phyloP scores from a whole-genome alignment of 805 yeast species.

The Grigorovia jiainica region DNA sequence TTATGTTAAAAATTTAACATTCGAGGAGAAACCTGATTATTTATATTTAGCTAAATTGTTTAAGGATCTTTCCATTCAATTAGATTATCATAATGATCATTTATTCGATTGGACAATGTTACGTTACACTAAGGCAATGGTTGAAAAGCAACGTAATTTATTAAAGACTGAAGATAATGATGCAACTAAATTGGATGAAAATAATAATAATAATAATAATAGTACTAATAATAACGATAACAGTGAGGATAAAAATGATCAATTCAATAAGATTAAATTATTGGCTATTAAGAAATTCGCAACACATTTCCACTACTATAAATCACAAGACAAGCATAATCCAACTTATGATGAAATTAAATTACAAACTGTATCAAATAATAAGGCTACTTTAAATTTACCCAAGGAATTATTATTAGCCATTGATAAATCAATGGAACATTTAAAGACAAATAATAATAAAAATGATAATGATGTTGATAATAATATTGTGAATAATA shows the following conservation, averaged over 20 bases:
- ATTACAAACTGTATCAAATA: conserved; percentile 22
- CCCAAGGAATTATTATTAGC: conserved; percentile 24
- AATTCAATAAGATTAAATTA: conserved; percentile 27
- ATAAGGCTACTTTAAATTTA: conserved; percentile 18
- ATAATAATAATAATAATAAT: background rate
- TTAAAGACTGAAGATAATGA: conserved; percentile 2
- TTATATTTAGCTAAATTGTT: conserved; percentile 77
- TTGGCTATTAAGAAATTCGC: conserved; percentile 29
- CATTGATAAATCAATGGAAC: conserved; percentile 26
- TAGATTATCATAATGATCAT: conserved; percentile 86
- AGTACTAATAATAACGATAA: background rate
- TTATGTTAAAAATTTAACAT: conserved; percentile 81
- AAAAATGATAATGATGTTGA: background rate
- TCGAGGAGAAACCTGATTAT: conserved; percentile 96
- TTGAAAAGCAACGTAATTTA: conserved; percentile 20
- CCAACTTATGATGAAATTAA: conserved; percentile 30
- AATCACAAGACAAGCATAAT: conserved; percentile 23
- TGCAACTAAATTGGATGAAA: background rate
- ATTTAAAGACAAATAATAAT: conserved; percentile 11
- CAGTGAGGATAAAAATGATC: conserved; percentile 19
- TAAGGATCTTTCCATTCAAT: conserved; percentile 79
- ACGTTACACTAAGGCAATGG: conserved; percentile 28
- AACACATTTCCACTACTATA: conserved; percentile 30
- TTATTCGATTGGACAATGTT: conserved; percentile 91
- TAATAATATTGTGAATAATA: background rate